phyloP scores from a whole-genome alignment of 2,329 filamentous ascomycete species.

The Phialophora verrucosa region DNA sequence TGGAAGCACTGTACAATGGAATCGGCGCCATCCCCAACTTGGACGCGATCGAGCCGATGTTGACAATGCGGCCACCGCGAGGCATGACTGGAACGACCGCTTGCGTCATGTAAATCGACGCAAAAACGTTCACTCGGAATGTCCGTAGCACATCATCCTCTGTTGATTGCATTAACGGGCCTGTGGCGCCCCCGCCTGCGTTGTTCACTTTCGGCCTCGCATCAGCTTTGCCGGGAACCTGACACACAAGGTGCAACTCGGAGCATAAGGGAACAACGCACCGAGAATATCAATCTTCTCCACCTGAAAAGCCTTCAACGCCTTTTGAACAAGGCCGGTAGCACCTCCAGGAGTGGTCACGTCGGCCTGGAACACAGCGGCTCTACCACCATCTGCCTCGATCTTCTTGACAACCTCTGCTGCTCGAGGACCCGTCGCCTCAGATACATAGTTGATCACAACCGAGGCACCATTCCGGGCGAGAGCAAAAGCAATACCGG shows the following conservation, averaged over 20 bases:
- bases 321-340: conserved; percentile 19
- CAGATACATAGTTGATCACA: conserved; percentile 42
- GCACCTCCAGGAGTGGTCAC: conserved; percentile 23
- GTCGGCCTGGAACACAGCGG: conserved; percentile 25
- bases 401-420: conserved; percentile 36
- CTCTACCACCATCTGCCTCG: conserved; percentile 39
- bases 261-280: conserved; percentile 20
- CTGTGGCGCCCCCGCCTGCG: conserved; percentile 37
- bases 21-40: conserved; percentile 28
- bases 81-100: conserved; percentile 27
- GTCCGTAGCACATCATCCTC: conserved; percentile 56
- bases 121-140: conserved; percentile 64
- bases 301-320: conserved; percentile 25
- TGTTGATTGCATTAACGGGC: conserved; percentile 35
- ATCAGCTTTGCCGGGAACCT: neutral
- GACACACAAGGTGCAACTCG: neutral
- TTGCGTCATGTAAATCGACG: conserved; percentile 38
- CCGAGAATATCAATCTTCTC: conserved; percentile 37
- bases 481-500: conserved; percentile 42
- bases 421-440: conserved; percentile 40
- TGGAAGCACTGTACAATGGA: conserved; percentile 59
- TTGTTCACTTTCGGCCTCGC: conserved; percentile 37
- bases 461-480: conserved; percentile 42
- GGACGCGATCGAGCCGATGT: conserved; percentile 42
- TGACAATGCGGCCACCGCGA: conserved; percentile 55